Percentiles rank a stretch among this genome's conserved stretches.
Evolutionary conservation across 2,329 filamentous ascomycete species (phyloP).

Genomic region (Aspergillus melleus): DNA sequence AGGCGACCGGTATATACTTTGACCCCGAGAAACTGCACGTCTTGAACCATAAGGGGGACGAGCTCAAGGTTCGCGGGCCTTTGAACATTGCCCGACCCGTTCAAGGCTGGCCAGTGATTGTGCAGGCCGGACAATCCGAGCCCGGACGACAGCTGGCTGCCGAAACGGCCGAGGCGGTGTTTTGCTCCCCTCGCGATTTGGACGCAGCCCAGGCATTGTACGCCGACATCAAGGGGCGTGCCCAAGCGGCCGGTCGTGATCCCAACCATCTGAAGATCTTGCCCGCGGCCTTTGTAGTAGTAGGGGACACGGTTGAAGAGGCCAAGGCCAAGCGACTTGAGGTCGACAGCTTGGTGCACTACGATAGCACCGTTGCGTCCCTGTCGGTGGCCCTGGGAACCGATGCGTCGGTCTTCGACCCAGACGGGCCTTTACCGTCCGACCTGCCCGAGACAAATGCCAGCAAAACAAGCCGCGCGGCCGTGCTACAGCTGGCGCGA

Average conservation of each 20-base stretch:
- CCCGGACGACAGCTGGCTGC: slow-evolving; percentile 53
- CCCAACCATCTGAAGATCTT: slow-evolving; percentile 53
- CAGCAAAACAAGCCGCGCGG: slow-evolving; percentile 51
- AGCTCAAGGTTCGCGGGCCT: slow-evolving; percentile 49
- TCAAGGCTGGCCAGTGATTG: slow-evolving; percentile 58
- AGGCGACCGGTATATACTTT: slow-evolving; percentile 50
- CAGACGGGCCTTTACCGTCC: slow-evolving; percentile 50
- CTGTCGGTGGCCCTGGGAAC: slow-evolving; percentile 51
- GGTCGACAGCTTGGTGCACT: slow-evolving; percentile 55
- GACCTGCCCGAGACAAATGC: slow-evolving; percentile 56
- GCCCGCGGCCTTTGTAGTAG: slow-evolving; percentile 52
- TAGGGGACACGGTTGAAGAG: slow-evolving; percentile 52
- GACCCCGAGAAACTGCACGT: slow-evolving; percentile 56
- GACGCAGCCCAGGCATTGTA: slow-evolving; percentile 51
- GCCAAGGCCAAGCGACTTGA: slow-evolving; percentile 51
- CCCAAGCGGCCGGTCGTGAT: slow-evolving; percentile 47
- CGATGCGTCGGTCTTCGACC: slow-evolving; percentile 51
- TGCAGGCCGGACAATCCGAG: slow-evolving; percentile 56
- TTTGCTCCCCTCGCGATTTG: slow-evolving; percentile 52
- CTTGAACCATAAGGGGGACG: slow-evolving; percentile 52
- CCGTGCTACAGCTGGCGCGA: slow-evolving; percentile 47
- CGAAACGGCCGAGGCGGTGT: slow-evolving; percentile 56
- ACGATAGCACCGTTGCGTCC: slow-evolving; percentile 56
- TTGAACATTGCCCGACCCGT: slow-evolving; percentile 55
- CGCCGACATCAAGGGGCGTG: slow-evolving; percentile 53